Conservation (phyloP, 495 filamentous ascomycete species). For the Penicillium verhagenii region DNA sequence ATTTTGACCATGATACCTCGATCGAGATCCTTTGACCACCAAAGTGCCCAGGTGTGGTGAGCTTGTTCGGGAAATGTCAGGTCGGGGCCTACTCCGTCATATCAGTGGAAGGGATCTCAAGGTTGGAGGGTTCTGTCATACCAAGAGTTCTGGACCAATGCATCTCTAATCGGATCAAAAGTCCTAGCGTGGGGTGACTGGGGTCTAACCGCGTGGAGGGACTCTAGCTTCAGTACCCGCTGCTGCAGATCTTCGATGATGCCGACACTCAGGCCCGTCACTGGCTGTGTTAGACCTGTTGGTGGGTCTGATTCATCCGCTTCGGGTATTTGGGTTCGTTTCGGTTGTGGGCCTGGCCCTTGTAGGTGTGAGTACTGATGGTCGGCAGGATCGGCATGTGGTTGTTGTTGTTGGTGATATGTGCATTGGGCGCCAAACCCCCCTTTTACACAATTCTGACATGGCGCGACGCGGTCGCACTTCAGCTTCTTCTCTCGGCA, state of each 20-base stretch:
- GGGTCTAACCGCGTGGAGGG: slow-evolving; percentile 11
- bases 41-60: slow-evolving; percentile 16
- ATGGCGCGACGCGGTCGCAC: slow-evolving; percentile 29
- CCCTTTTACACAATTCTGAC: slow-evolving; percentile 29
- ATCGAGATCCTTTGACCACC: slow-evolving; percentile 25
- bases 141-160: slow-evolving; percentile 8
- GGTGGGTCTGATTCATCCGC: neutral
- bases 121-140: neutral
- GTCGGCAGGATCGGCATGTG: slow-evolving; percentile 1
- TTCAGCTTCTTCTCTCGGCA: slow-evolving; percentile 34
- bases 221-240: slow-evolving; percentile 22
- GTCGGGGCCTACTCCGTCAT: slow-evolving; percentile 1
- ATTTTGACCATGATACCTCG: slow-evolving; percentile 28
- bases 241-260: slow-evolving; percentile 30
- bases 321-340: slow-evolving; percentile 8
- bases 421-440: slow-evolving; percentile 17
- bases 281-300: too few species aligned
- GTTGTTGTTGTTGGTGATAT: slow-evolving; percentile 17
- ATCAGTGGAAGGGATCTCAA: too few species aligned
- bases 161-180: slow-evolving; percentile 4
- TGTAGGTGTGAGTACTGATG: too few species aligned
- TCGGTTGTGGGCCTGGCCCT: slow-evolving; percentile 8
- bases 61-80: neutral
- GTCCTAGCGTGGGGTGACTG: neutral
- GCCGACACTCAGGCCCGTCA: slow-evolving; percentile 8